Base-by-base conservation (phyloP, 108 stramenopile species). In the Bacterosira constricta region DNA sequence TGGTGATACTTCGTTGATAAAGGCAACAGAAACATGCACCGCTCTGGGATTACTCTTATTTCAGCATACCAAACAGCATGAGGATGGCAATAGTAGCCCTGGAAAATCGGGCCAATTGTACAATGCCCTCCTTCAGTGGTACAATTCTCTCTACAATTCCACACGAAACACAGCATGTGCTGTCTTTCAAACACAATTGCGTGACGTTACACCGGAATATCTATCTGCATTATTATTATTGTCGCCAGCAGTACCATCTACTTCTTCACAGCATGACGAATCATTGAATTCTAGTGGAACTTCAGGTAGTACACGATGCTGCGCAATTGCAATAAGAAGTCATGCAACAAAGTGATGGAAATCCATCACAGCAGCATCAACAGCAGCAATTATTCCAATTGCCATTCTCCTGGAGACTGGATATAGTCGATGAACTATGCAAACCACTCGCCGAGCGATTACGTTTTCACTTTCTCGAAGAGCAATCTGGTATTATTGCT, bases 391-490 rank as follows among this genome's bases (percentile, higher is more conserved):
- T 31, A 7, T 34, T 63, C 4, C 38, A 26, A 29, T 31, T 60
- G 2, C 31, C 31, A 20, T 62, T 13, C 39, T 31, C 18, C 21
- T 77, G 75, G 75, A 58, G 81, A 31, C 42, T 77, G 53, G 73
- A 77, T 17, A 58, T 84, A 18, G 12, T 80, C 2, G 69, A 81
- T 27, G 88, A 86, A 60, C 34, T 88, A 1, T 78, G 74, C 52
- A 69, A 79, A 26, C 88, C 88, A 20, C 29, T 86, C 11, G 81
- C 84, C 3, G 69, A 84, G 23, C 47, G 83, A 31, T 34, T 88
- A 8, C 21, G 63, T 1, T 91, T 80, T 78, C 92, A 94, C 63
- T 94, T 94, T 79, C 70, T 94, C 20, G 79, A 86, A 46, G 61
- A 81, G 37, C 61, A 62, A 44, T 60, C 56, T 3, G 71, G 75